Evolutionary conservation across 1,284 basidiomycete species (phyloP), one percentile per base, ranked within the genome.

Genomic region (Pholiota adiposa): DNA sequence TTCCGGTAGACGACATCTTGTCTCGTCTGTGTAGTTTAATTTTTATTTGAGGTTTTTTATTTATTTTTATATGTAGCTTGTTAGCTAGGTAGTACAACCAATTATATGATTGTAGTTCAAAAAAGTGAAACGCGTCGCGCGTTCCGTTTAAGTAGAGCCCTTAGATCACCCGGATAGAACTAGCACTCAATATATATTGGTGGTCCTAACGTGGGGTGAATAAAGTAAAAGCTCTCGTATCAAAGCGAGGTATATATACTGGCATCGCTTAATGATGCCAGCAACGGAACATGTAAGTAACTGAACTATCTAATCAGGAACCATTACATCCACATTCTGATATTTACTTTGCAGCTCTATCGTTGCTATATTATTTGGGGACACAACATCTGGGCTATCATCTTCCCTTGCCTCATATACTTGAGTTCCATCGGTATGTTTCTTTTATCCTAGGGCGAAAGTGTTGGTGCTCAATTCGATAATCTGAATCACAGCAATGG

Each of bases 321-420:
- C n/a, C n/a, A n/a, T 29, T 40, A n/a, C 19, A 23, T 21, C 44
- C 31, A 31, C 12, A 41, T n/a, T 49, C 48, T 14, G 25, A 18
- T 25, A 3, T 34, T 23, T 12, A 14, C 12, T 11, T 44, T 23
- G 25, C 19, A 70, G 70, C 54, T 71, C n/a, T 66, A 70, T 36
- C 65, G 70, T 6, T 56, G 69, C 34, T 71, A 59, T 19, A 43
- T 71, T 23, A 65, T 71, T 36, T 70, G 64, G 41, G 63, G 65
- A 16, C 59, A 58, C 5, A 68, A 61, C 12, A 64, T 55, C 40
- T 49, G 48, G 12, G 53, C 68, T 25, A 60, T 71, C 40, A 46
- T 57, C 8, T 52, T 70, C 40, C 70, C 70, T 3, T 43, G 59
- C 2, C 50, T 70, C 5, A 62, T 62, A 9, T 71, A 67, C 55